Evolutionary conservation across 1,284 basidiomycete species (phyloP).

Genomic region (Heterobasidion occidentale): DNA sequence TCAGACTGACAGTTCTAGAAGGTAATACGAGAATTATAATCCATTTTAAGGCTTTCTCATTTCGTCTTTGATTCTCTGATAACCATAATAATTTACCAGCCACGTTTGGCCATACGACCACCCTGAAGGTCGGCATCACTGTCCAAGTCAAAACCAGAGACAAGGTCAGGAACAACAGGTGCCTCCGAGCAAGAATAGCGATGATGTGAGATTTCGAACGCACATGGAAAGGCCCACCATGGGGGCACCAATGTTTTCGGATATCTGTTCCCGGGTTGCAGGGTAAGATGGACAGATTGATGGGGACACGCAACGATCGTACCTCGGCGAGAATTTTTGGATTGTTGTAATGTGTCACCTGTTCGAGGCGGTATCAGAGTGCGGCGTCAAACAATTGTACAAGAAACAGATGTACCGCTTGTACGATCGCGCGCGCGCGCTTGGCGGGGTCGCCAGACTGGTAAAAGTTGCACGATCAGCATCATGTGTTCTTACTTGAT

Average conservation of each 20-base stretch:
- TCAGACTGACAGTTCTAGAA: too few relatives aligned
- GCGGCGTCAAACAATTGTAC: conserved; percentile 4
- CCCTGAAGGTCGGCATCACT: conserved; percentile 62
- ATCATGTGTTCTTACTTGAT: conserved; percentile 1
- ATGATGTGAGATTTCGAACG: conserved; percentile 20
- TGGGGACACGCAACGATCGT: conserved; percentile 10
- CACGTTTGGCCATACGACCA: conserved; percentile 43
- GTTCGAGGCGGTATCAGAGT: neutral
- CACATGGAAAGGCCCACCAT: conserved; percentile 93
- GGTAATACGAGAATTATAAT: too few relatives aligned
- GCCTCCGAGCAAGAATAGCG: neutral
- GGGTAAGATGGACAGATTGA: conserved; percentile 4
- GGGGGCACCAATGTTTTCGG: conserved; percentile 82
- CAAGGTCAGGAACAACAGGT: neutral
- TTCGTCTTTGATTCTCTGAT: neutral
- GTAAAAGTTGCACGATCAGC: neutral
- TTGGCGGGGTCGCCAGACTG: conserved; percentile 92
- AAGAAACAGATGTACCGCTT: conserved; percentile 51
- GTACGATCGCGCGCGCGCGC: conserved; percentile 94
- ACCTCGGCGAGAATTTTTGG: conserved; percentile 78
- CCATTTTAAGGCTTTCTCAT: neutral
- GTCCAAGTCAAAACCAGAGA: neutral
- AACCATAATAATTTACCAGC: conserved; percentile 31
- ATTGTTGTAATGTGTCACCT: conserved; percentile 95
- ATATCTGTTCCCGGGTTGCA: conserved; percentile 43